phyloP scores from a whole-genome alignment of 495 filamentous ascomycete genomes.

The Lasiosphaeria hispida region DNA sequence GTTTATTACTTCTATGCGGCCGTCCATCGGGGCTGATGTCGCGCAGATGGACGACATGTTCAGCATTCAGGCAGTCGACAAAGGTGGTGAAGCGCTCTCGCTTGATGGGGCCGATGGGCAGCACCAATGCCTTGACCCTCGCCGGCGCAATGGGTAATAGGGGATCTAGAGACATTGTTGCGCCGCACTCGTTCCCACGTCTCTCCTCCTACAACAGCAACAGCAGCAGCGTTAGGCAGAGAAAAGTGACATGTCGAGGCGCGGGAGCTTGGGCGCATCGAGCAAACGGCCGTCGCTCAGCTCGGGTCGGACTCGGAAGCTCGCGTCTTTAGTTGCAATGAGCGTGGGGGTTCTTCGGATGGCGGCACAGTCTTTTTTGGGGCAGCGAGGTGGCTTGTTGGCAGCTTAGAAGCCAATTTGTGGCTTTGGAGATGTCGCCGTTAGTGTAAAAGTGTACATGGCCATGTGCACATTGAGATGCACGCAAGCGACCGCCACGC shows the following conservation, averaged over 20 bases:
- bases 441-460: no score
- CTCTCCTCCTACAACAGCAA: not conserved
- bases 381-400: no score
- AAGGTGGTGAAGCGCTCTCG: conserved; percentile 77
- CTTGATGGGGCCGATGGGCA: conserved; percentile 84
- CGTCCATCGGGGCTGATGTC: conserved; percentile 87
- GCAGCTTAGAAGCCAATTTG: no score
- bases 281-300: conserved; percentile 1
- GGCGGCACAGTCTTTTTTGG: no score
- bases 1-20: conserved; percentile 77
- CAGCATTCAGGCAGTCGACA: conserved; percentile 69
- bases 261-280: not conserved
- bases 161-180: conserved; percentile 79
- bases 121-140: conserved; percentile 75
- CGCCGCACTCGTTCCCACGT: conserved; percentile 36
- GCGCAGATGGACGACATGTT: conserved; percentile 82
- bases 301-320: not conserved
- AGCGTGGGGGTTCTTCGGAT: no score
- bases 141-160: conserved; percentile 86
- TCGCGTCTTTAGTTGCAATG: no score
- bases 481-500: not conserved
- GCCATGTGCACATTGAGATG: not conserved
- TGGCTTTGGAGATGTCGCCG: no score
- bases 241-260: conserved; percentile 26
- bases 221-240: conserved; percentile 5